These are phyloP conservation scores for Pleurotus ostreatus DNA, from an alignment of 768 basidiomycete genomes.

Conservation along the genomic window DNA sequence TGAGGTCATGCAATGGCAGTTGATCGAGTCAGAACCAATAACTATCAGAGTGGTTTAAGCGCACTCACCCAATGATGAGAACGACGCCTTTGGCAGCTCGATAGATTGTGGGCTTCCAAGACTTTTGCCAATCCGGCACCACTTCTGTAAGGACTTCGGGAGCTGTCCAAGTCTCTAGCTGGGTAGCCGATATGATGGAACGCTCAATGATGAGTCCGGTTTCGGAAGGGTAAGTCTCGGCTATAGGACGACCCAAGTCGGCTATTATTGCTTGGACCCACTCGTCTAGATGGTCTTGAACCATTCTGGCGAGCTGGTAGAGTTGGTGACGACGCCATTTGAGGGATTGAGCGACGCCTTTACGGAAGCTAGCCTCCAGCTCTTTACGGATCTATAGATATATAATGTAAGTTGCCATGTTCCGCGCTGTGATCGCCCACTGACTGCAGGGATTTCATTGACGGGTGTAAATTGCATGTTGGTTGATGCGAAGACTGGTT, in stretches of 20 bases:
- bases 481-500: no score
- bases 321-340: slow-evolving; percentile 65
- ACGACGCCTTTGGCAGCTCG: slow-evolving; percentile 60
- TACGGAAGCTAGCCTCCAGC: slow-evolving; percentile 45
- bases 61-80: slow-evolving; percentile 54
- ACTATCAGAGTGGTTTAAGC: slow-evolving; percentile 6
- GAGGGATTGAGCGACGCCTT: slow-evolving; percentile 46
- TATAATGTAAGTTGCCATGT: neutral
- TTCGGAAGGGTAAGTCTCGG: slow-evolving; percentile 41
- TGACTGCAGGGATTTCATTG: neutral
- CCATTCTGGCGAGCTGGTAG: slow-evolving; percentile 53
- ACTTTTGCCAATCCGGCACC: slow-evolving; percentile 38
- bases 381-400: slow-evolving; percentile 24
- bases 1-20: slow-evolving; percentile 21
- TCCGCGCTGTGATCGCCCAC: neutral
- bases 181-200: slow-evolving; percentile 36
- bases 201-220: slow-evolving; percentile 38
- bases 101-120: slow-evolving; percentile 50
- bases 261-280: slow-evolving; percentile 41
- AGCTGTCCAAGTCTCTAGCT: slow-evolving; percentile 56
- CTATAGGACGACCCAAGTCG: slow-evolving; percentile 49
- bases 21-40: slow-evolving; percentile 5
- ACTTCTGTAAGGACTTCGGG: slow-evolving; percentile 33
- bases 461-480: neutral
- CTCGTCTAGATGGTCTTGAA: slow-evolving; percentile 56